A percentile compares a stretch with the other conserved stretches of the same genome.
phyloP scores from a whole-genome alignment of 441 rosid species.

The Pelargonium citronellum region DNA sequence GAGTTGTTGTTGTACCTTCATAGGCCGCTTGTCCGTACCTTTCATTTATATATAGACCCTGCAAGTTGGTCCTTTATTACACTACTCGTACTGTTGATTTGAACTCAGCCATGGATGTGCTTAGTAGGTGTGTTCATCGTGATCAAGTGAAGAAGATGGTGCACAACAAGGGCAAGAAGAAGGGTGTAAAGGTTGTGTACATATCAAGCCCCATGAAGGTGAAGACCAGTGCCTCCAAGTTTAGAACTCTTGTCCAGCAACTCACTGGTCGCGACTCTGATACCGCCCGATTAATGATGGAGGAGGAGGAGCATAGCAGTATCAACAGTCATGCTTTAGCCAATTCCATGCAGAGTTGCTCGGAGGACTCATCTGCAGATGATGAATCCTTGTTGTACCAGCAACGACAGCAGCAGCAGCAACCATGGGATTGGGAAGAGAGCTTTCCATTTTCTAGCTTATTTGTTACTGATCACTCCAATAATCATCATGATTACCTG shows the following conservation, averaged over 20 bases:
- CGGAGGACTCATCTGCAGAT: neutral
- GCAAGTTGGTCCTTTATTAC: too few species aligned
- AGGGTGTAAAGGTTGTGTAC: conserved; percentile 22
- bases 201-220: conserved; percentile 12
- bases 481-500: neutral
- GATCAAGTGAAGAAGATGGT: too few species aligned
- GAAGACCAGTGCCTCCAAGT: conserved; percentile 24
- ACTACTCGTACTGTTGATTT: too few species aligned
- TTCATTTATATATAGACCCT: too few species aligned
- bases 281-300: conserved; percentile 4
- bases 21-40: too few species aligned
- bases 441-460: neutral
- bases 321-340: neutral
- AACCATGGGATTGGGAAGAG: neutral
- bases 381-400: neutral
- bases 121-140: too few species aligned
- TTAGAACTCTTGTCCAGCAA: conserved; percentile 21
- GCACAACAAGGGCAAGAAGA: neutral
- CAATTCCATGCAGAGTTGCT: neutral
- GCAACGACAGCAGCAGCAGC: neutral
- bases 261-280: conserved; percentile 25
- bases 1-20: too few species aligned
- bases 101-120: too few species aligned
- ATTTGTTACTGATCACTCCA: neutral
- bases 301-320: neutral